phyloP scores from a whole-genome alignment of 1,284 basidiomycete genomes.

The Leccinum pachyderme region DNA sequence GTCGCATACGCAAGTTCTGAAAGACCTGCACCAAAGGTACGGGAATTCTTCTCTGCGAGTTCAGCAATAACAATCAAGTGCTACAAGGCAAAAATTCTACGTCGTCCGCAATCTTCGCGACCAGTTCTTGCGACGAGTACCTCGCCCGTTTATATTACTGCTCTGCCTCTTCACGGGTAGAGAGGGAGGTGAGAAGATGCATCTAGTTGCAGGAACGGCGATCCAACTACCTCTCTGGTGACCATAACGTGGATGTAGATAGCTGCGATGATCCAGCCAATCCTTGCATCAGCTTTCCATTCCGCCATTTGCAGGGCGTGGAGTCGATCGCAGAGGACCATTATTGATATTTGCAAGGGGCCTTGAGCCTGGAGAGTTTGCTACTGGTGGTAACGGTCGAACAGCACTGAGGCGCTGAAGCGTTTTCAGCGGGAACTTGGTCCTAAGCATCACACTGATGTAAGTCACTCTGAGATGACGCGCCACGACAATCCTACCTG shows the following conservation, averaged over 20 bases:
- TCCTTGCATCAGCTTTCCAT: slow-evolving; percentile 11
- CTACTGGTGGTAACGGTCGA: slow-evolving; percentile 34
- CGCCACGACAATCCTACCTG: slow-evolving; percentile 50
- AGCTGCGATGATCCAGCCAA: neutral
- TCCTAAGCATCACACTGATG: slow-evolving; percentile 44
- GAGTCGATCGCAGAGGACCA: slow-evolving; percentile 16
- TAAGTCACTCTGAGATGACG: neutral
- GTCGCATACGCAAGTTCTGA: slow-evolving; percentile 60
- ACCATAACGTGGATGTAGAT: neutral
- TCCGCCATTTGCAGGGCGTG: slow-evolving; percentile 20
- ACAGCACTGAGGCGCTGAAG: slow-evolving; percentile 76
- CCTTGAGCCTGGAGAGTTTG: slow-evolving; percentile 21
- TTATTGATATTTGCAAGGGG: slow-evolving; percentile 32
- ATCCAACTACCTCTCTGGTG: neutral
- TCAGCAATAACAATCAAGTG: slow-evolving; percentile 22
- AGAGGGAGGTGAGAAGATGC: neutral
- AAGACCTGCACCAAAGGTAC: slow-evolving; percentile 55
- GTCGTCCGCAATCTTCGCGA: slow-evolving; percentile 36
- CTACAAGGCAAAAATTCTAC: slow-evolving; percentile 44
- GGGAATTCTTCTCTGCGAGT: neutral
- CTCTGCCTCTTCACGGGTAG: slow-evolving; percentile 39
- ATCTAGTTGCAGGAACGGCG: neutral
- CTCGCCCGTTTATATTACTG: slow-evolving; percentile 52
- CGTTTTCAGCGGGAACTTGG: slow-evolving; percentile 91
- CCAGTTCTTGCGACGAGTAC: slow-evolving; percentile 15